Evolutionary conservation across 305 asterid species (phyloP).

Genomic region (Striga hermonthica): DNA sequence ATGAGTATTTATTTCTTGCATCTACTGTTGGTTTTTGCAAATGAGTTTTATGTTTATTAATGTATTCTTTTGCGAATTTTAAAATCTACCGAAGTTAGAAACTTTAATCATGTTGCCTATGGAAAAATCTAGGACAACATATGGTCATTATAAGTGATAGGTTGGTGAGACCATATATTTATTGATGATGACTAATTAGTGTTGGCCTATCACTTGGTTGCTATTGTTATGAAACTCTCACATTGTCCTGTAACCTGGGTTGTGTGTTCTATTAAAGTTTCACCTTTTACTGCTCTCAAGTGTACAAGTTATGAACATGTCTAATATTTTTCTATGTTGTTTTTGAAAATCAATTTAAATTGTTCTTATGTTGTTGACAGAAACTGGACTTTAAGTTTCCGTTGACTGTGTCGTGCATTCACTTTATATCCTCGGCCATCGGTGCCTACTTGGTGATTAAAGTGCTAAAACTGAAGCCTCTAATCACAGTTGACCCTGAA

Average conservation of each 20-base stretch:
- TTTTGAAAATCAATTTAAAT: background rate
- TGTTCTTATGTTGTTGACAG: slow-evolving; percentile 39
- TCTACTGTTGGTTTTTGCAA: background rate
- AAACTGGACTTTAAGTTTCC: slow-evolving; percentile 91
- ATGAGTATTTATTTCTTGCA: background rate
- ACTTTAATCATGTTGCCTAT: no score
- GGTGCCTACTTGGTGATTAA: slow-evolving; percentile 82
- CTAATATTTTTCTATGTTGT: background rate
- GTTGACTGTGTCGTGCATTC: slow-evolving; percentile 77
- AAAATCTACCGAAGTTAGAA: no score
- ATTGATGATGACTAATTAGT: no score
- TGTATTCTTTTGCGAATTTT: no score
- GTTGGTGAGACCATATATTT: no score
- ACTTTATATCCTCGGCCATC: slow-evolving; percentile 78
- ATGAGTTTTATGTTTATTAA: background rate
- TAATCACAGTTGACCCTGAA: slow-evolving; percentile 70
- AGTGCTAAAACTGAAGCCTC: slow-evolving; percentile 85
- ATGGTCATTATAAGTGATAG: no score
- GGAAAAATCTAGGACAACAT: no score
- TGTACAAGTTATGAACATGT: background rate
- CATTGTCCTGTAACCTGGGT: no score
- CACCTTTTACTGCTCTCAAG: no score
- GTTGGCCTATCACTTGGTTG: no score
- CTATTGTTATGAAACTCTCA: no score
- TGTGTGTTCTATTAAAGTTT: no score